Evolutionary conservation across 1,284 basidiomycete genomes (phyloP).

Genomic region (Melampsora occidentalis): DNA sequence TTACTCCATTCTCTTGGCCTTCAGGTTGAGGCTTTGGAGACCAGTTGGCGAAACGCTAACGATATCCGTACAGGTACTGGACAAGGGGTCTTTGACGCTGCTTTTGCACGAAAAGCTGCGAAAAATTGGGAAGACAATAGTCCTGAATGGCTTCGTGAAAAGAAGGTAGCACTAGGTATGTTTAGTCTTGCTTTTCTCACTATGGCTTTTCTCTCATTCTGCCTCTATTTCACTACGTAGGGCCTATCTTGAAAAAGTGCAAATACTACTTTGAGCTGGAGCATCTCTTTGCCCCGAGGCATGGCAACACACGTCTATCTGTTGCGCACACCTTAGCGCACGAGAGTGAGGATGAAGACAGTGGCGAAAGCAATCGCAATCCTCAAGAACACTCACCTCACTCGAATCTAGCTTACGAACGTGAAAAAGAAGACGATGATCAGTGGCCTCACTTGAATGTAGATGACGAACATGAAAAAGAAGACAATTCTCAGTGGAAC

Average conservation of each 20-base stretch:
- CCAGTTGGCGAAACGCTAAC: neutral
- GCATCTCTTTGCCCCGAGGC: neutral
- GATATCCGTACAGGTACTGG: neutral
- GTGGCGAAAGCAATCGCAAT: too few species aligned
- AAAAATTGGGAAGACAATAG: neutral
- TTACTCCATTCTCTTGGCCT: neutral
- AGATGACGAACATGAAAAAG: too few species aligned
- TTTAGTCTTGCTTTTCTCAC: neutral
- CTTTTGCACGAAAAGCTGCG: neutral
- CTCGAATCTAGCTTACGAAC: too few species aligned
- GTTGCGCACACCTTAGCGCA: neutral
- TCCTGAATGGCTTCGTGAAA: neutral
- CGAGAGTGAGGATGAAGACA: too few species aligned
- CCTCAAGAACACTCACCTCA: too few species aligned
- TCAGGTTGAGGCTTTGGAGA: neutral
- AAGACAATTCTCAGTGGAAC: too few species aligned
- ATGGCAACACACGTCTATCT: neutral
- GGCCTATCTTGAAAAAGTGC: neutral
- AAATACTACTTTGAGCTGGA: too few species aligned
- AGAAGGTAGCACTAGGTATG: neutral
- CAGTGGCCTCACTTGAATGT: too few species aligned
- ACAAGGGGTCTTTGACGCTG: neutral
- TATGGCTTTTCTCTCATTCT: neutral
- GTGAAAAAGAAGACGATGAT: too few species aligned
- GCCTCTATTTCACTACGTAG: neutral